Percentiles rank a stretch among this genome's conserved stretches.
These are phyloP conservation scores for Boletus rufocinnamomeus DNA, from an alignment of 768 basidiomycete species.

Conservation along the genomic window DNA sequence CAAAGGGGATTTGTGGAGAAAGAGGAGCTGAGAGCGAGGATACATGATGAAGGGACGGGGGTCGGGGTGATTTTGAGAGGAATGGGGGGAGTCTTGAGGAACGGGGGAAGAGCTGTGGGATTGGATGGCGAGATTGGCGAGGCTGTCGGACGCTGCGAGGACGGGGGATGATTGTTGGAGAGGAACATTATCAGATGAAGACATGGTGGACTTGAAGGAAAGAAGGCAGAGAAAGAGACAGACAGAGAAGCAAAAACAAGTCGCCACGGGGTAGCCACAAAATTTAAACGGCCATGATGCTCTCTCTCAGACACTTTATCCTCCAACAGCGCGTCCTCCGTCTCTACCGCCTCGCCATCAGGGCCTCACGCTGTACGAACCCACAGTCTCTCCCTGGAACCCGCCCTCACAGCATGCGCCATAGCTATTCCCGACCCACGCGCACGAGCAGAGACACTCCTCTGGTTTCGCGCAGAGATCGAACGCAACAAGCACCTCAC, in stretches of 20 bases:
- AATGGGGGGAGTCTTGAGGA: constrained; percentile 10
- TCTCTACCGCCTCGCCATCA: constrained; percentile 68
- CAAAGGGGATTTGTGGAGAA: constrained; percentile 72
- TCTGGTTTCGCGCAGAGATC: constrained; percentile 74
- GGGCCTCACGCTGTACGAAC: constrained; percentile 62
- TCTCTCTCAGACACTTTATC: constrained; percentile 73
- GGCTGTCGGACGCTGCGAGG: constrained; percentile 33
- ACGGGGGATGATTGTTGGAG: constrained; percentile 21
- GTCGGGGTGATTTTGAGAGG: constrained; percentile 25
- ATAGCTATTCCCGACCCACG: constrained; percentile 63
- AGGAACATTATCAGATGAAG: constrained; percentile 29
- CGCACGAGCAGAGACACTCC: constrained; percentile 64
- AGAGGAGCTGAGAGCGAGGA: constrained; percentile 66
- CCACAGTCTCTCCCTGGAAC: not conserved
- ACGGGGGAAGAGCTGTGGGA: constrained; percentile 9
- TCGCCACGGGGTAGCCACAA: constrained; percentile 14
- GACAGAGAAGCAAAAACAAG: constrained; percentile 24
- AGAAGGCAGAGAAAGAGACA: constrained; percentile 5
- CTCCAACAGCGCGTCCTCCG: constrained; percentile 59
- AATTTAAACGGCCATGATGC: constrained; percentile 16
- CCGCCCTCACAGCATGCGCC: constrained; percentile 6
- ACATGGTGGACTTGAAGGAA: constrained; percentile 35
- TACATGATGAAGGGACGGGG: constrained; percentile 60
- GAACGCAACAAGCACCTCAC: constrained; percentile 59
- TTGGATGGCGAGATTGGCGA: constrained; percentile 37